Base-by-base conservation (phyloP, 768 basidiomycete species). In the Russula sp. region DNA sequence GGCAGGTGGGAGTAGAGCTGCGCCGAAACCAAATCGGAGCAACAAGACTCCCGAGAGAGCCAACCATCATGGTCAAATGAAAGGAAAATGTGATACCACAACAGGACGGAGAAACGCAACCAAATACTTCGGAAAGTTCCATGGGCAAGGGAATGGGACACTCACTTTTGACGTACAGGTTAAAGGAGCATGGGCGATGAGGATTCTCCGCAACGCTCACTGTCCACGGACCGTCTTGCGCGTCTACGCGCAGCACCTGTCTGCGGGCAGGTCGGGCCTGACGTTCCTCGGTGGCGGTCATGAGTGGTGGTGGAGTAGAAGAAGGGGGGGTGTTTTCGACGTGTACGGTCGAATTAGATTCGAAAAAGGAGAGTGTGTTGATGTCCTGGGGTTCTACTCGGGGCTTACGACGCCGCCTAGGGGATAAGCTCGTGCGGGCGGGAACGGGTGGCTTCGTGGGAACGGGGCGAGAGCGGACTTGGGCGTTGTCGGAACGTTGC, bases 111-210 rank as follows among this genome's bases (percentile, higher is more conserved):
- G 48, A 38, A 47, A 53, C 13, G 20, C 35, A 53, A 59, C 32
- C 51, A 57, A 50, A 20, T 18, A 60, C 68, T 32, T 39, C 47
- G 39, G 29, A 36, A 46, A 56, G 20, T 56, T 61, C 22, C 32
- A 25, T 39, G 25, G 39, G 36, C 18, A 48, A 53, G 1, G 20
- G 56, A 52, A 48, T 47, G 3, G 20, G 56, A 52, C 18, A 83
- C 89, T 79, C 74, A 93, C 91, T 93, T 81, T 92, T 93, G 75
- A 93, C 84, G 78, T 93, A 93, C 70, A 93, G 81, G 71, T 82
- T 86, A 77, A 87, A 93, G 9, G 84, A 82, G 66, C 79, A 77
- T 49, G 84, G 71, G 73, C 88, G 86, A 72, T 90, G 81, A 25
- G 88, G 88, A 56, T 84, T 86, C 77, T 92, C 89, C 65, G 92